A percentile compares a stretch with the other conserved stretches of the same genome.
Evolutionary conservation across 1,284 basidiomycete species (phyloP).

Genomic region (Marasmius sp.): DNA sequence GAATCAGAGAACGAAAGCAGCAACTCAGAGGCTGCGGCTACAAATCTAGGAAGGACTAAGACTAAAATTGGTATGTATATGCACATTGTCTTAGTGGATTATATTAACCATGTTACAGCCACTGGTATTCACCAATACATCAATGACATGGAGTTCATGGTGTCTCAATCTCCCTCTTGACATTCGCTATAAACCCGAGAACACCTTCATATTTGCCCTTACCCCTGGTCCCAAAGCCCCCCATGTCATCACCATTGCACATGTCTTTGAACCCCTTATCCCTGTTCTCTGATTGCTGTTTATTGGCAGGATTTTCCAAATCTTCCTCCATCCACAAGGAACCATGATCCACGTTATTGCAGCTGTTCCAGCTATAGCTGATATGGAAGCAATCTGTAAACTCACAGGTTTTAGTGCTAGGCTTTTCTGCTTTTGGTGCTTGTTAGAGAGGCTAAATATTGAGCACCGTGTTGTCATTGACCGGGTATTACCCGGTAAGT

Average conservation of each 20-base stretch:
- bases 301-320: constrained; percentile 8
- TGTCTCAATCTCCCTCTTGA: constrained; percentile 26
- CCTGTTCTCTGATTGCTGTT: constrained; percentile 5
- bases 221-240: constrained; percentile 21
- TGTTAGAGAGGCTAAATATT: too few relatives aligned
- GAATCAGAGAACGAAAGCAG: not conserved
- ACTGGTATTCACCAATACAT: not conserved
- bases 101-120: not conserved
- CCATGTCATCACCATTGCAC: constrained; percentile 14
- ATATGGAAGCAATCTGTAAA: constrained; percentile 17
- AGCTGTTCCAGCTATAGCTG: constrained; percentile 15
- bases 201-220: constrained; percentile 25
- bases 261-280: constrained; percentile 20
- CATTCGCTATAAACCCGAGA: constrained; percentile 22
- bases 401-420: constrained; percentile 9
- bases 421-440: constrained; percentile 14
- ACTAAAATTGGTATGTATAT: not conserved
- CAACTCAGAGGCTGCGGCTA: not conserved
- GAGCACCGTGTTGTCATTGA: too few relatives aligned
- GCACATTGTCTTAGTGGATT: not conserved
- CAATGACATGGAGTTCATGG: constrained; percentile 23
- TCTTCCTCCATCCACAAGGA: constrained; percentile 9
- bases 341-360: constrained; percentile 9
- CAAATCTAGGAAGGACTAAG: not conserved
- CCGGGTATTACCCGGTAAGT: too few relatives aligned